Conservation (phyloP, 306 rosid species). For the Alnus glutinosa region DNA sequence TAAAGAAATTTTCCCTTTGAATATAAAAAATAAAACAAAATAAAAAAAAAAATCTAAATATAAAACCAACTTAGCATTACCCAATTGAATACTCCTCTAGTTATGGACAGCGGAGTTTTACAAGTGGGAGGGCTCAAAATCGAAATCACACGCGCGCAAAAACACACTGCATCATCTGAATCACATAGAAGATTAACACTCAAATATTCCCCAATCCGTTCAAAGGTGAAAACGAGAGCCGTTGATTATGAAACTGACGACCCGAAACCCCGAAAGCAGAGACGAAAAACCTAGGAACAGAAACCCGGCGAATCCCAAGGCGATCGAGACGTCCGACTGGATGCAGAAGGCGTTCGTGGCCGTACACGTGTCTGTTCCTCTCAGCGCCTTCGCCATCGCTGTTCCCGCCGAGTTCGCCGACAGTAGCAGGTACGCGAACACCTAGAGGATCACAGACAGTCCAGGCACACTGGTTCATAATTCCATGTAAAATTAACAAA, state of each 20-base stretch:
- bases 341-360: constrained; percentile 66
- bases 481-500: neutral
- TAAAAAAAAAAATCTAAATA: too few species aligned
- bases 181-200: constrained; percentile 20
- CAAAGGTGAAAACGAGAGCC: constrained; percentile 89
- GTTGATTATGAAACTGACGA: constrained; percentile 76
- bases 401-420: constrained; percentile 96
- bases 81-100: too few species aligned
- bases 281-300: constrained; percentile 84
- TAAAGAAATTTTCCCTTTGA: too few species aligned
- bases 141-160: constrained; percentile 3
- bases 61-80: too few species aligned
- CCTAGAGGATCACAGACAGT: constrained; percentile 48
- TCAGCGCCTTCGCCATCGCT: constrained; percentile 56
- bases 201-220: constrained; percentile 28
- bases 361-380: constrained; percentile 63
- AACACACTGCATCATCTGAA: neutral
- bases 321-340: constrained; percentile 68
- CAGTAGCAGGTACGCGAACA: constrained; percentile 78
- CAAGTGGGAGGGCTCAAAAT: neutral
- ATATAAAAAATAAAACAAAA: too few species aligned
- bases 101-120: too few species aligned
- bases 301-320: constrained; percentile 77
- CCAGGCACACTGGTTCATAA: neutral
- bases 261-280: constrained; percentile 81